Evolutionary conservation across 305 asterid genomes (phyloP).

Genomic region (Ajuga reptans): DNA sequence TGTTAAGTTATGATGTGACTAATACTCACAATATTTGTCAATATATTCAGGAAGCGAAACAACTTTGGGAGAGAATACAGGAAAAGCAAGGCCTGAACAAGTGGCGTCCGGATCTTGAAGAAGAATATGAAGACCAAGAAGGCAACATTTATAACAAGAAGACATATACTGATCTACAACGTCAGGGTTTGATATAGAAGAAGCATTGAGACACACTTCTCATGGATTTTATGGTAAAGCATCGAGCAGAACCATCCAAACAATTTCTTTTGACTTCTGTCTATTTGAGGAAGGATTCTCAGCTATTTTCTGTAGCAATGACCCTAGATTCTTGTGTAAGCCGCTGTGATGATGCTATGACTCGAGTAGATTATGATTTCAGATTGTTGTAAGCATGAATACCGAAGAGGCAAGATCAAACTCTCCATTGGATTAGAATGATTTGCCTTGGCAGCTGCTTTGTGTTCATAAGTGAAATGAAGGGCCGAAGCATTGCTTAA

Average conservation of each 20-base stretch:
- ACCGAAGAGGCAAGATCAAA: not conserved
- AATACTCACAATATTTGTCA: not conserved
- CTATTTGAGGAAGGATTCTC: not conserved
- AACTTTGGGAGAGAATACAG: slow-evolving; percentile 90
- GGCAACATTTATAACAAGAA: slow-evolving; percentile 97
- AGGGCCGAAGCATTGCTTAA: not conserved
- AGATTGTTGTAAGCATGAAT: not conserved
- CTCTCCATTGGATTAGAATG: not conserved
- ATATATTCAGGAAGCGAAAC: slow-evolving; percentile 69
- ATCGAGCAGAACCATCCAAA: not conserved
- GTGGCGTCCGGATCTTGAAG: slow-evolving; percentile 99
- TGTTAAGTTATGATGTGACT: not conserved
- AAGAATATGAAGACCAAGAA: slow-evolving; percentile 93
- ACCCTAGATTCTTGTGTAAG: not conserved
- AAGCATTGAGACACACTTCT: not conserved
- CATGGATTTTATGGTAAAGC: slow-evolving; percentile 6
- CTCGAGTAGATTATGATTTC: not conserved
- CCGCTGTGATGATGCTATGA: not conserved
- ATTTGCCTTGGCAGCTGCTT: not conserved
- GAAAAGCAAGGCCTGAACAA: slow-evolving; percentile 76
- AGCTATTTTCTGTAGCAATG: slow-evolving; percentile 1
- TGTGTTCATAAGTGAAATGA: not conserved
- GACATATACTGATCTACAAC: slow-evolving; percentile 89
- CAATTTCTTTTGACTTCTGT: not conserved
- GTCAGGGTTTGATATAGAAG: slow-evolving; percentile 79